Percentiles rank a stretch among this genome's conserved stretches.
Evolutionary conservation across 495 filamentous ascomycete species (phyloP).

Genomic region (Echria macrotheca): DNA sequence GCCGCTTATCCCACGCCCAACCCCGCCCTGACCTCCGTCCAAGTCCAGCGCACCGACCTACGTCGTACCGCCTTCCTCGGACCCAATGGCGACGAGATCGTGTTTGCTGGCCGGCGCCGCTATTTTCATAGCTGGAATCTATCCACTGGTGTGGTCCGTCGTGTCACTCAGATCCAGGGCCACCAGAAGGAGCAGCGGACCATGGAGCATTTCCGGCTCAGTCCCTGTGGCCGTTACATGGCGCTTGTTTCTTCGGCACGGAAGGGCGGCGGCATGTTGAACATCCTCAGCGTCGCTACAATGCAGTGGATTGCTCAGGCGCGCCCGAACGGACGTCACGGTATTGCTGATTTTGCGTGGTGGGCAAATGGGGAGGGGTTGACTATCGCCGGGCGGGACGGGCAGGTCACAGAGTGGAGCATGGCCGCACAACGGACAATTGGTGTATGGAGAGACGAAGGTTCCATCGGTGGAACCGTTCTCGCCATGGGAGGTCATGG

Average conservation of each 20-base stretch:
- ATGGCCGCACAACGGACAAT: slow-evolving; percentile 58
- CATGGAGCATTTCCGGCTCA: slow-evolving; percentile 85
- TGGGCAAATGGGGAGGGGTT: slow-evolving; percentile 75
- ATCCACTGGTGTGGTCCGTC: slow-evolving; percentile 70
- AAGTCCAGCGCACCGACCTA: slow-evolving; percentile 75
- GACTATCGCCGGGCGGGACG: slow-evolving; percentile 73
- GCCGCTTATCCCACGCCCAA: slow-evolving; percentile 67
- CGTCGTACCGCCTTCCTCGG: slow-evolving; percentile 71
- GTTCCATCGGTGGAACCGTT: slow-evolving; percentile 77
- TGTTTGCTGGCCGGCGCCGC: slow-evolving; percentile 77
- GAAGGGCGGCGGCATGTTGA: slow-evolving; percentile 83
- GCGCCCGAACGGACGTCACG: slow-evolving; percentile 74
- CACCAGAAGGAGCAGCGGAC: slow-evolving; percentile 77
- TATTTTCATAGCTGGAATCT: slow-evolving; percentile 97
- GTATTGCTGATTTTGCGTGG: slow-evolving; percentile 87
- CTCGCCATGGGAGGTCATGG: slow-evolving; percentile 66
- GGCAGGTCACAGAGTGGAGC: slow-evolving; percentile 90
- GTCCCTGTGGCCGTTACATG: slow-evolving; percentile 79
- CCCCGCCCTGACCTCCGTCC: slow-evolving; percentile 81
- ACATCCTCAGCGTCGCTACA: slow-evolving; percentile 73
- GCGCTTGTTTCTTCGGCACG: slow-evolving; percentile 68
- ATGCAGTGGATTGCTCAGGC: slow-evolving; percentile 84
- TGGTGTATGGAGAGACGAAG: slow-evolving; percentile 84
- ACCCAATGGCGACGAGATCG: slow-evolving; percentile 58
- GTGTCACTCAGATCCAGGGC: slow-evolving; percentile 69